Conservation (phyloP, 2,329 filamentous ascomycete genomes). For the Clonostachys solani region DNA sequence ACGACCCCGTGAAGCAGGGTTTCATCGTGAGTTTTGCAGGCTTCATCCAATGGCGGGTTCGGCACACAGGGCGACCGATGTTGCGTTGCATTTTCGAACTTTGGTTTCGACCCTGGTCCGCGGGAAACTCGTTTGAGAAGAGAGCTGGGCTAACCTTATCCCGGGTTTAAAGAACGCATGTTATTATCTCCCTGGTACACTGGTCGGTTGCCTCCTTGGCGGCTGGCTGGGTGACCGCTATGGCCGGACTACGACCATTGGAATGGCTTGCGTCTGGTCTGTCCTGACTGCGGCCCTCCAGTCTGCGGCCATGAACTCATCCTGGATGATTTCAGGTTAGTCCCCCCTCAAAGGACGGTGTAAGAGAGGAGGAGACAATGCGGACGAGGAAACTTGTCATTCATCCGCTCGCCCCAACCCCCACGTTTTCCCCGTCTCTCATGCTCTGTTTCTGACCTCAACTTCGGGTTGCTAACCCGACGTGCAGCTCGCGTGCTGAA, state of each 20-base stretch:
- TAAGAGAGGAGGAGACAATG: neutral
- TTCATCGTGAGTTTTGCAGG: slow-evolving; percentile 13
- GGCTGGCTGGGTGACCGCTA: slow-evolving; percentile 61
- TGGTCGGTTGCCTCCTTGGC: slow-evolving; percentile 59
- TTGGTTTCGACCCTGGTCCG: slow-evolving; percentile 7
- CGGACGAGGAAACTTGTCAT: neutral
- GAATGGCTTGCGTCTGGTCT: slow-evolving; percentile 51
- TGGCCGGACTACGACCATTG: slow-evolving; percentile 62
- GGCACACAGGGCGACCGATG: slow-evolving; percentile 1
- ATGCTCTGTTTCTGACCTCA: neutral
- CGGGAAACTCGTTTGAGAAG: slow-evolving; percentile 6
- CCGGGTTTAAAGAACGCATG: slow-evolving; percentile 10
- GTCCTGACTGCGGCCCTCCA: slow-evolving; percentile 60
- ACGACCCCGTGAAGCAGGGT: slow-evolving; percentile 36
- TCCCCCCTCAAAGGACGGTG: neutral
- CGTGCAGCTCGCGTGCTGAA: slow-evolving; percentile 30
- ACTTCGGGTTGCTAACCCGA: neutral
- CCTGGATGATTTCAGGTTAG: slow-evolving; percentile 67
- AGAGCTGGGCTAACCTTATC: neutral
- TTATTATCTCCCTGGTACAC: slow-evolving; percentile 47
- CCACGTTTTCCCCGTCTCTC: neutral
- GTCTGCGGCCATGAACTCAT: slow-evolving; percentile 58
- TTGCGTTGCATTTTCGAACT: slow-evolving; percentile 12
- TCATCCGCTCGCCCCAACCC: no score
- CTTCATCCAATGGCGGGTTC: neutral